Evolutionary conservation across 768 basidiomycete species (phyloP).

Genomic region (Trametes elegans): DNA sequence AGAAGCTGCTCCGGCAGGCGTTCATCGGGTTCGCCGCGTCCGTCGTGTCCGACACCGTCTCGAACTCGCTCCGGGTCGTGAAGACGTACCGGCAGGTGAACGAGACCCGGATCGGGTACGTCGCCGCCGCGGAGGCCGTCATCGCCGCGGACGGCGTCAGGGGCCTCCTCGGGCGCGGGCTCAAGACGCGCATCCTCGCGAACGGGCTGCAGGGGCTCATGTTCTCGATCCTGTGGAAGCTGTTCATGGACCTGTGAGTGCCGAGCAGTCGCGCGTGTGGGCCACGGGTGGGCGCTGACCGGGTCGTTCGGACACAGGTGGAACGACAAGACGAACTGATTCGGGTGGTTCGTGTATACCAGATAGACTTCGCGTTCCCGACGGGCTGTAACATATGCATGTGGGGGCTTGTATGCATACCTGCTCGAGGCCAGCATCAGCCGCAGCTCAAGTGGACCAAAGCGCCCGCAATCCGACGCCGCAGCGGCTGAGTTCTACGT

Average conservation of each 20-base stretch:
- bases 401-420: too few species aligned
- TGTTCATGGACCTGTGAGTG: slow-evolving; percentile 85
- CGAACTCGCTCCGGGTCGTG: slow-evolving; percentile 87
- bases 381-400: too few species aligned
- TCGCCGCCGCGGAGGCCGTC: slow-evolving; percentile 74
- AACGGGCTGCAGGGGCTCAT: slow-evolving; percentile 91
- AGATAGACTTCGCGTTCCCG: too few species aligned
- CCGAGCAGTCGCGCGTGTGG: not conserved
- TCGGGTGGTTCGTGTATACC: too few species aligned
- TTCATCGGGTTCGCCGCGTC: slow-evolving; percentile 91
- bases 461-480: too few species aligned
- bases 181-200: slow-evolving; percentile 85
- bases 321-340: slow-evolving; percentile 23
- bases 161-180: slow-evolving; percentile 84
- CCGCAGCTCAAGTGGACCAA: too few species aligned
- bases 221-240: slow-evolving; percentile 89
- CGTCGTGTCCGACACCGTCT: slow-evolving; percentile 79
- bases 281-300: not conserved
- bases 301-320: slow-evolving; percentile 10
- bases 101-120: slow-evolving; percentile 75
- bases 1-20: slow-evolving; percentile 75
- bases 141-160: slow-evolving; percentile 70
- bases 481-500: too few species aligned
- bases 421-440: too few species aligned
- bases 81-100: slow-evolving; percentile 97